Conservation (phyloP, 2,329 filamentous ascomycete species). For the Talaromyces sp. region DNA sequence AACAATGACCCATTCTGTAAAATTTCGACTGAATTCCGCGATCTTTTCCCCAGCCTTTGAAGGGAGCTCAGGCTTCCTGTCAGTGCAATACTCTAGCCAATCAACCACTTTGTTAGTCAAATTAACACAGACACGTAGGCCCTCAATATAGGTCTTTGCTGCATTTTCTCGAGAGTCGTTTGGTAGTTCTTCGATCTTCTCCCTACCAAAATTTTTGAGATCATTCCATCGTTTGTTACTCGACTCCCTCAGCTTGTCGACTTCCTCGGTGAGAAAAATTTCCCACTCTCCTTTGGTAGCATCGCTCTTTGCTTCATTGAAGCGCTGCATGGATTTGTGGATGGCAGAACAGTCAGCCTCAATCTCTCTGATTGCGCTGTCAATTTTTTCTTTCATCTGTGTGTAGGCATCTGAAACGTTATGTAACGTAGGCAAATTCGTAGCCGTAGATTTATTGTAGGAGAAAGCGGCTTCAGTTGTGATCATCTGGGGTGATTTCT, state of each 20-base stretch:
- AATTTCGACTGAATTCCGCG: too few relatives aligned
- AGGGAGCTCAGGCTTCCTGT: too few relatives aligned
- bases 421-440: not conserved
- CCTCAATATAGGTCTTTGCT: not conserved
- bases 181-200: not conserved
- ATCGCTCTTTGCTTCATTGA: not conserved
- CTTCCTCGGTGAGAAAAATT: not conserved
- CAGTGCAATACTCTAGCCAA: too few relatives aligned
- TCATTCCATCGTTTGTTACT: not conserved
- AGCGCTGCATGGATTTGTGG: not conserved
- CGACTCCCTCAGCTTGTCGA: not conserved
- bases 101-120: not conserved
- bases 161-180: not conserved
- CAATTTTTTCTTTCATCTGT: not conserved
- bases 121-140: not conserved
- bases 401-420: not conserved
- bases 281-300: not conserved
- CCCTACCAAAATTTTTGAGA: not conserved
- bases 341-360: not conserved
- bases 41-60: too few relatives aligned
- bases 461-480: not conserved
- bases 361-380: not conserved
- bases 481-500: not conserved
- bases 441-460: not conserved
- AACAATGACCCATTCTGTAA: too few relatives aligned